Evolutionary conservation across 495 filamentous ascomycete species (phyloP), one percentile per base, ranked within the genome.

Genomic region (Aspergillus leporis): DNA sequence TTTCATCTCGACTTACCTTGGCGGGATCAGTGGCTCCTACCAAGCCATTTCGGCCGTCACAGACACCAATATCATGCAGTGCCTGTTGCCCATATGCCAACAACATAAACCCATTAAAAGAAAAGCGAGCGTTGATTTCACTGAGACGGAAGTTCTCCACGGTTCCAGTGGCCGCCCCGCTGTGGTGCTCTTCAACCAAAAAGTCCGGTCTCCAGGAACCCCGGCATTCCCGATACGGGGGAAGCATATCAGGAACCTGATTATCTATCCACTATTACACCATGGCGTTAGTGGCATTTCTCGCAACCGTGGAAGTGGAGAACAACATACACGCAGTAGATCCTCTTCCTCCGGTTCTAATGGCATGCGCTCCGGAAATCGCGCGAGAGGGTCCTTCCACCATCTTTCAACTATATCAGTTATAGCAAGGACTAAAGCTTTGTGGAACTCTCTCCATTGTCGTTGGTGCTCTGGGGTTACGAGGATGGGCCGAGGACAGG

Each of bases 71-170:
- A 19, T 49, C 31, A 0, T 45, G 31, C 31, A 73, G 51, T 10
- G 60, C 66, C 14, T 61, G 14, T 49, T 72, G 66, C 0, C 65
- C 72, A 51, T 49, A 69, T 1, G 59, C 63, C 12, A n/a, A 19
- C 19, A 60, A 30, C 41, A 75, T 51, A 25, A 67, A 75, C 0
- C 73, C 71, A 66, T 81, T 79, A 51, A 67, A 75, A 18, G 65
- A 59, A 25, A 81, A 80, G 8, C 78, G 66, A 1, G 73, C 75
- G 53, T 81, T 80, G 22, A 81, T 79, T 56, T 81, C 78, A 25
- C 73, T 77, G 28, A 80, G 70, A 0, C 63, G 62, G 45, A 70
- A 74, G 14, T 23, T 60, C 36, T 74, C 72, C 7, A 32, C 22
- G 1, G 31, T 53, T 0, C 51, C 43, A 13, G 54, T 16, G 12